Conservation (phyloP, 2,329 filamentous ascomycete species). For the Paraphoma chrysanthemicola region DNA sequence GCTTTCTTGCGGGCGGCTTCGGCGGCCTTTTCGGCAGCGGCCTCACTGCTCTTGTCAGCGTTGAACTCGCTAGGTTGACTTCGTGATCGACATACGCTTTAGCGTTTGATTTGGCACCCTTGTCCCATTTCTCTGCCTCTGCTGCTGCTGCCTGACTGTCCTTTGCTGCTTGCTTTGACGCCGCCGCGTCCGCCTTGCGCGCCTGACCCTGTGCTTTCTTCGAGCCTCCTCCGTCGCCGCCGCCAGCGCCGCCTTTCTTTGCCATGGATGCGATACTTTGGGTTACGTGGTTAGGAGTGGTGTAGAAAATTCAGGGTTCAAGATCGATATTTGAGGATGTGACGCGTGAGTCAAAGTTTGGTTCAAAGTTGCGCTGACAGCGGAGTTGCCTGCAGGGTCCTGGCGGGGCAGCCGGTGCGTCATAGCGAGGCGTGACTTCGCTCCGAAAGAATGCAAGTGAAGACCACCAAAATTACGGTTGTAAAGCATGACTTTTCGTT, state of each 20-base stretch:
- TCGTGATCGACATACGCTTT: slow-evolving; percentile 75
- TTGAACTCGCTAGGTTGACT: background rate
- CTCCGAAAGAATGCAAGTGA: background rate
- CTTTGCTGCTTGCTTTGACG: slow-evolving; percentile 76
- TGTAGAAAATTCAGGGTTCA: background rate
- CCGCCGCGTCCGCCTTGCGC: slow-evolving; percentile 87
- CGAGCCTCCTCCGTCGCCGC: slow-evolving; percentile 68
- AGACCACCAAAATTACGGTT: background rate
- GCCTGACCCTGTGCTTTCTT: slow-evolving; percentile 93
- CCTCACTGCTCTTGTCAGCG: slow-evolving; percentile 65
- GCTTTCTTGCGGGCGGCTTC: slow-evolving; percentile 88
- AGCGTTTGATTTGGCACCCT: slow-evolving; percentile 81
- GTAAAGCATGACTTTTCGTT: background rate
- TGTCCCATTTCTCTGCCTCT: slow-evolving; percentile 81
- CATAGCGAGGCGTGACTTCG: slow-evolving; percentile 12
- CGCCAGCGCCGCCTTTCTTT: slow-evolving; percentile 64
- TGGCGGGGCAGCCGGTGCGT: slow-evolving; percentile 15
- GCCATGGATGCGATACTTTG: slow-evolving; percentile 31
- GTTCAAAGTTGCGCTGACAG: slow-evolving; percentile 7
- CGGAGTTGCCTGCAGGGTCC: slow-evolving; percentile 10
- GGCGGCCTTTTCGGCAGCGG: slow-evolving; percentile 82
- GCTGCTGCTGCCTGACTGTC: slow-evolving; percentile 69
- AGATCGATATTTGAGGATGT: background rate
- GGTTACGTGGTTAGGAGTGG: background rate
- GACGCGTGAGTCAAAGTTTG: slow-evolving; percentile 21